phyloP scores from a whole-genome alignment of 257 asterid species.

The Penstemon newberryi region DNA sequence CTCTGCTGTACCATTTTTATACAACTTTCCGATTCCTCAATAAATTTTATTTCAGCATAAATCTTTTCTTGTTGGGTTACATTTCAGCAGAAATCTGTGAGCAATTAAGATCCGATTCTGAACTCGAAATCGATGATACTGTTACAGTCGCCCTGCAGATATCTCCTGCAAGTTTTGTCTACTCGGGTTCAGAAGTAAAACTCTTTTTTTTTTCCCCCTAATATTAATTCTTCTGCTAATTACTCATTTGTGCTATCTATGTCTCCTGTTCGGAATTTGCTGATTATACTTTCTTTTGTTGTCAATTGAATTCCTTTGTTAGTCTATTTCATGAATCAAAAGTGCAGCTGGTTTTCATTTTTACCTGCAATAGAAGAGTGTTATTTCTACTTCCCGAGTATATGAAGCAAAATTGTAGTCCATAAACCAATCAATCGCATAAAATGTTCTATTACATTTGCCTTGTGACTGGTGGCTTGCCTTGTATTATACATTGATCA shows the following conservation, averaged over 20 bases:
- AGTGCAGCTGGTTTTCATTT: not conserved
- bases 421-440: too few relatives aligned
- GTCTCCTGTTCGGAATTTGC: constrained; percentile 1
- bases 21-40: too few relatives aligned
- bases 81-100: constrained; percentile 32
- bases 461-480: too few relatives aligned
- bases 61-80: not conserved
- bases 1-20: too few relatives aligned
- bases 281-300: not conserved
- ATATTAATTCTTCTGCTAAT: not conserved
- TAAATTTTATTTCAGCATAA: too few relatives aligned
- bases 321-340: not conserved
- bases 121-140: constrained; percentile 62
- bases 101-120: constrained; percentile 31
- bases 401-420: too few relatives aligned
- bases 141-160: constrained; percentile 82
- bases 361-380: constrained; percentile 9
- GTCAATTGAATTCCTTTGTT: constrained; percentile 2
- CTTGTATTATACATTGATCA: too few relatives aligned
- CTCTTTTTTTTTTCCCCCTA: constrained; percentile 6
- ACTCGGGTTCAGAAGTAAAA: constrained; percentile 72
- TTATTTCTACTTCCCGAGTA: not conserved
- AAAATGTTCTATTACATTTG: too few relatives aligned
- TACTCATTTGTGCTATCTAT: not conserved
- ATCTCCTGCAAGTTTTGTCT: constrained; percentile 87